Base-by-base conservation (phyloP, 495 filamentous ascomycete genomes). In the Massariosphaeria phaeospora region DNA sequence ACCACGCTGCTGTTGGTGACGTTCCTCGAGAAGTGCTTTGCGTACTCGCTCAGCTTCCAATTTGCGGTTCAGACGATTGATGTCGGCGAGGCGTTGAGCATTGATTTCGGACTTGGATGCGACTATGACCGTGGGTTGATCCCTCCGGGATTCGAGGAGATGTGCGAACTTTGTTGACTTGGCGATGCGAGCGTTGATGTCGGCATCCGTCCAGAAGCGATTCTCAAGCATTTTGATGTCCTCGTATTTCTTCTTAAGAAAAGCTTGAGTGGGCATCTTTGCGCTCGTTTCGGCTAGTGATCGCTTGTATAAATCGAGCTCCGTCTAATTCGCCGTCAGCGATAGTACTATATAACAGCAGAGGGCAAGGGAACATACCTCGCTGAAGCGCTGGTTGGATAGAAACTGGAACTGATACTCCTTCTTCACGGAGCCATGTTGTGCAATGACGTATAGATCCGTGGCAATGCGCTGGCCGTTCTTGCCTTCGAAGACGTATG, bases 181-280 rank as follows among this genome's bases (percentile, higher is more conserved):
- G 35, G 76, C 75, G 44, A 97, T 73, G 67, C 91, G 91, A 48
- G 81, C 79, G 38, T 81, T 79, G 48, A 97, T 72, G 66, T 96
- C 90, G 18, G 79, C 80, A 24, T 85, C 80, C 12, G 85, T 94
- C 75, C 91, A 95, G 24, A 75, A 69, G 57, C 84, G 85, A 57
- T 86, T 84, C 61, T 93, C 75, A 29, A 98, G 76, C 6, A 67
- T 68, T 62, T 91, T 86, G 72, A 98, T 91, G 55, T 90, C 88
- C 34, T 76, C 72, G n/a, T 88, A 79, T 70, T 96, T 95, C 39
- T 70, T 67, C 13, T 74, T 69, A 1, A 97, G 70, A 56, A 77
- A 76, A 4, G 80, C 72, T 47, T 78, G 79, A 2, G 80, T 86
- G 18, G 90, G 86, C 30, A 94, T 68, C 15, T 84, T 73, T 44